These are phyloP conservation scores for Trichoderma breve DNA, from an alignment of 2,329 filamentous ascomycete species.

Conservation along the genomic window DNA sequence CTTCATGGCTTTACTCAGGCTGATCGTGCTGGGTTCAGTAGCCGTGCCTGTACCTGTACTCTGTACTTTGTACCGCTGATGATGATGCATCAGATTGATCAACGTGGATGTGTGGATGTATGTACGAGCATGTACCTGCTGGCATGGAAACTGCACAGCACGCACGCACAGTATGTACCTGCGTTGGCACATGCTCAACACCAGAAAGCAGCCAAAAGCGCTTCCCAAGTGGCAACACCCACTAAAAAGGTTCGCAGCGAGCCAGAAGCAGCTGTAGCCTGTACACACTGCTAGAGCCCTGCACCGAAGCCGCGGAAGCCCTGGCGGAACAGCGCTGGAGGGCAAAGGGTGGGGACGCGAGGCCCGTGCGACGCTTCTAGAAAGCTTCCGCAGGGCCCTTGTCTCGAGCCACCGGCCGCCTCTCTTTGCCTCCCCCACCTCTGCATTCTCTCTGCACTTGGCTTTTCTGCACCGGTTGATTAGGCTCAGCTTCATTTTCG, in stretches of 20 bases:
- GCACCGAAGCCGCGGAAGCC: constrained; percentile 11
- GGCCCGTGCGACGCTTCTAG: constrained; percentile 26
- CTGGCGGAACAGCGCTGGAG: constrained; percentile 16
- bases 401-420: constrained; percentile 4
- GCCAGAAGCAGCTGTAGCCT: background rate
- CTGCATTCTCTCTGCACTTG: background rate
- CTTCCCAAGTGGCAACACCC: background rate
- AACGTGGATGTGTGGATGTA: background rate
- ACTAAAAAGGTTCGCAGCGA: background rate
- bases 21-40: background rate
- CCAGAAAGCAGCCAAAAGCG: background rate
- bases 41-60: background rate
- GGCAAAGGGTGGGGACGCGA: constrained; percentile 13
- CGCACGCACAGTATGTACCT: background rate
- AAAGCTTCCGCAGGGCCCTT: constrained; percentile 20
- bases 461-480: background rate
- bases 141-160: background rate
- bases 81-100: background rate
- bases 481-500: background rate
- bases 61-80: too few relatives aligned
- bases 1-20: background rate
- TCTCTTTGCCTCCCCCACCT: background rate
- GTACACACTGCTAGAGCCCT: background rate
- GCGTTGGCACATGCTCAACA: background rate
- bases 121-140: background rate